A percentile compares a stretch with the other conserved stretches of the same genome.
Evolutionary conservation across 441 rosid species (phyloP).

Genomic region (Pelargonium fulgidum): DNA sequence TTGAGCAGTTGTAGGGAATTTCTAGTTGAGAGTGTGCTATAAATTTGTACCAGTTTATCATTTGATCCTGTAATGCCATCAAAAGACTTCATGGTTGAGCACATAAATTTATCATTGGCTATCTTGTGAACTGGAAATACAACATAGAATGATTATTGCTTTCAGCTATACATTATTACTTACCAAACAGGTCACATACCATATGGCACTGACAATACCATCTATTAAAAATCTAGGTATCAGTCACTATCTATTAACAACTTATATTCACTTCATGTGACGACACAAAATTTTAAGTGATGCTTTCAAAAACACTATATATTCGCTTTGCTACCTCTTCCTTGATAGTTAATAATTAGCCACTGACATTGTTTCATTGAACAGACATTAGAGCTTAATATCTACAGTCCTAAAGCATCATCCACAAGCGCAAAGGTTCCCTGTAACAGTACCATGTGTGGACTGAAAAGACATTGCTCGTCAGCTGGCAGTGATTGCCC

Average conservation of each 20-base stretch:
- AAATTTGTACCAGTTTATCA: neutral
- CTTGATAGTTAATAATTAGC: neutral
- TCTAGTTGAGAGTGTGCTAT: neutral
- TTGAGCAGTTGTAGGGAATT: neutral
- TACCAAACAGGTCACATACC: neutral
- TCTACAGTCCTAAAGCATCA: conserved; percentile 67
- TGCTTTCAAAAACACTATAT: neutral
- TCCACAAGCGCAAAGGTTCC: conserved; percentile 55
- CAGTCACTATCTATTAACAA: too few species aligned
- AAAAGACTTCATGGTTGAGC: neutral
- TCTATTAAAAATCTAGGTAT: too few species aligned
- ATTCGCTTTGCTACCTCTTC: neutral
- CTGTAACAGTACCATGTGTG: conserved; percentile 59
- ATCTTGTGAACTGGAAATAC: neutral
- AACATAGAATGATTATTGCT: neutral
- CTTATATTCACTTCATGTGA: too few species aligned
- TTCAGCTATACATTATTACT: neutral
- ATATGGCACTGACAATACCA: neutral
- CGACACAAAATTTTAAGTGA: too few species aligned
- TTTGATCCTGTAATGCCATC: neutral
- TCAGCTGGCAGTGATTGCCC: conserved; percentile 56
- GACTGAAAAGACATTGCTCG: conserved; percentile 36
- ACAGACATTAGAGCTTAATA: conserved; percentile 49
- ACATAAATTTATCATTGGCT: neutral
- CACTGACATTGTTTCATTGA: conserved; percentile 8